Evolutionary conservation across 2,329 filamentous ascomycete species (phyloP), one percentile per base, ranked within the genome.

Genomic region (Bipolaris sorokiniana): DNA sequence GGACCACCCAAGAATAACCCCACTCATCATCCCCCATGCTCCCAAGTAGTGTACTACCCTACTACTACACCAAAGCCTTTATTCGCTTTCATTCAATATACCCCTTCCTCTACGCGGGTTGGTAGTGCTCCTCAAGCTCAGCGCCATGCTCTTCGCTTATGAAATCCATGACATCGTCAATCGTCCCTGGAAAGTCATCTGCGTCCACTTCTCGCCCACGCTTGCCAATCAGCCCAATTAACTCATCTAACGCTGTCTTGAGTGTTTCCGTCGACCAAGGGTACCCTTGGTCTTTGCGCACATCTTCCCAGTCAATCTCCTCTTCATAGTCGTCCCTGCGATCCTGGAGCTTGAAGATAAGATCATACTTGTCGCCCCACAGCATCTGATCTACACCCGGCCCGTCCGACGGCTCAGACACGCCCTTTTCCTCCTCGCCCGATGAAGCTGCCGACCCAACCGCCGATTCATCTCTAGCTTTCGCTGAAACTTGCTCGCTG

Each of bases 351-450:
- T 54, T 79, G 65, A 11, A 75, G 69, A 80, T 62, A 3, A 79
- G 67, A 49, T 79, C 75, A 54, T 74, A 74, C 42, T 76, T 76
- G 60, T 81, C 79, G 20, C 79, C 78, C 54, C 71, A 66, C 40
- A 74, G 68, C 72, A 80, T 79, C 16, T 72, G 64, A 15, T 65
- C 58, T 15, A 59, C 59, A 51, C 63, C 61, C 51, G 47, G 62
- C 15, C 62, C 54, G 0, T 3, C 47, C 11, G 7, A 42, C 26
- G 44, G 33, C 28, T 38, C 10, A 13, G 15, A n/a, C 22, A 23
- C 13, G 1, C 15, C 7, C 38, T 36, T 33, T 9, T 38, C 10
- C 38, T 31, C 33, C 11, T 44, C 23, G 15, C 11, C 23, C 3
- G 44, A 20, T n/a, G 31, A 33, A 40, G 48, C 22, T 4, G 49